These are phyloP conservation scores for Aegilops sharonensis DNA, from an alignment of 176 grass and related monocot species.

Conservation along the genomic window DNA sequence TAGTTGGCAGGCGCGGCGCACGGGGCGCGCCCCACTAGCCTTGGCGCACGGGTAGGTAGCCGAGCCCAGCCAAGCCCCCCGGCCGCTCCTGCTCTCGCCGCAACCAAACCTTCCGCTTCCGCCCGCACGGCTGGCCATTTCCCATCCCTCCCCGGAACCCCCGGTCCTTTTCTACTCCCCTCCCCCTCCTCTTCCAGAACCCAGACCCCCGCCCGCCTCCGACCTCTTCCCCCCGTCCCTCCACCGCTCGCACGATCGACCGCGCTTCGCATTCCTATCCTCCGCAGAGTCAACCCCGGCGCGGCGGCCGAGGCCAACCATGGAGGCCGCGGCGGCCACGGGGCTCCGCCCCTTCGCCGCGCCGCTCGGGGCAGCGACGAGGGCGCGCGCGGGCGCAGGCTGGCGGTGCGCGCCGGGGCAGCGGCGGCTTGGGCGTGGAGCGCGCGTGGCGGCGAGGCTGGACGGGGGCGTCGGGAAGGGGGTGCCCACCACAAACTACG, in stretches of 20 bases:
- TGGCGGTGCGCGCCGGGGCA: neutral
- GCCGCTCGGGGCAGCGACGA: neutral
- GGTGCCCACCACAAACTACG: conserved; percentile 89
- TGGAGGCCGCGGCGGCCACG: conserved; percentile 15
- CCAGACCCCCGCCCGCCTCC: neutral
- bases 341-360: conserved; percentile 17
- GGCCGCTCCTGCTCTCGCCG: neutral
- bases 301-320: neutral
- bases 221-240: too few species aligned
- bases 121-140: neutral
- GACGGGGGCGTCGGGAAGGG: conserved; percentile 52
- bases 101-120: neutral
- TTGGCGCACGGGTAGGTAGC: neutral
- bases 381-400: neutral
- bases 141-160: neutral
- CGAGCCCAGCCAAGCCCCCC: too few species aligned
- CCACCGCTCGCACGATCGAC: neutral
- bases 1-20: too few species aligned
- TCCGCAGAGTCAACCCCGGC: conserved; percentile 1
- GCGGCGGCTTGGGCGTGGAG: neutral
- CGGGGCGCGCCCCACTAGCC: neutral
- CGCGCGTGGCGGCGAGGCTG: conserved; percentile 40
- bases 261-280: neutral
- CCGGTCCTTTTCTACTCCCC: conserved; percentile 12
- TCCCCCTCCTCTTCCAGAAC: neutral